Conservation (phyloP, 495 filamentous ascomycete species). For the Aspergillus affinis region DNA sequence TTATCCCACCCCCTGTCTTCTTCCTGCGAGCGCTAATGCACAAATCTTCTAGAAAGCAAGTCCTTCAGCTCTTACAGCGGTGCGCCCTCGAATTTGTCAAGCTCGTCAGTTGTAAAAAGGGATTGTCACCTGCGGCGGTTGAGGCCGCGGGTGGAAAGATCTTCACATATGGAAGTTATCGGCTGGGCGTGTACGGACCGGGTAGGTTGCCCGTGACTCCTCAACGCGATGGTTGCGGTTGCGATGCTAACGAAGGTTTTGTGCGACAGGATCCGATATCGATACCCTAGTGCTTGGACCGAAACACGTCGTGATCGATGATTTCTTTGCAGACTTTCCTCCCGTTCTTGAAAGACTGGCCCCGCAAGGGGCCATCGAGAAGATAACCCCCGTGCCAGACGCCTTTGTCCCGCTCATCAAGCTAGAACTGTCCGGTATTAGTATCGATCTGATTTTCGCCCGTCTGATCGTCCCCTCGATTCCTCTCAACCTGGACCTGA, state of each 20-base stretch:
- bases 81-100: constrained; percentile 84
- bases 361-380: constrained; percentile 71
- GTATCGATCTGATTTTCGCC: constrained; percentile 92
- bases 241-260: constrained; percentile 13
- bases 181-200: constrained; percentile 90
- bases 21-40: constrained; percentile 8
- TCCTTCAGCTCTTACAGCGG: constrained; percentile 70
- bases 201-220: constrained; percentile 39
- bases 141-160: constrained; percentile 84
- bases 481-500: constrained; percentile 68
- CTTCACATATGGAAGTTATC: constrained; percentile 92
- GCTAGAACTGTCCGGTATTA: constrained; percentile 83
- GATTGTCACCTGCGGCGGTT: constrained; percentile 70
- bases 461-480: constrained; percentile 71
- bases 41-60: constrained; percentile 37
- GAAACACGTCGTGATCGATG: constrained; percentile 77
- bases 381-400: constrained; percentile 83
- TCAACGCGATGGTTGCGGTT: no score
- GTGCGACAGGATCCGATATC: constrained; percentile 79
- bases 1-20: not conserved
- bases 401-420: constrained; percentile 96
- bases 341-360: constrained; percentile 70
- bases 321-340: constrained; percentile 91
- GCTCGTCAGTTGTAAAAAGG: constrained; percentile 71
- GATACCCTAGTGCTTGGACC: constrained; percentile 92